A percentile compares a stretch with the other conserved stretches of the same genome.
Conservation (phyloP, 176 grass and related monocot species). For the Paspalum vaginatum region DNA sequence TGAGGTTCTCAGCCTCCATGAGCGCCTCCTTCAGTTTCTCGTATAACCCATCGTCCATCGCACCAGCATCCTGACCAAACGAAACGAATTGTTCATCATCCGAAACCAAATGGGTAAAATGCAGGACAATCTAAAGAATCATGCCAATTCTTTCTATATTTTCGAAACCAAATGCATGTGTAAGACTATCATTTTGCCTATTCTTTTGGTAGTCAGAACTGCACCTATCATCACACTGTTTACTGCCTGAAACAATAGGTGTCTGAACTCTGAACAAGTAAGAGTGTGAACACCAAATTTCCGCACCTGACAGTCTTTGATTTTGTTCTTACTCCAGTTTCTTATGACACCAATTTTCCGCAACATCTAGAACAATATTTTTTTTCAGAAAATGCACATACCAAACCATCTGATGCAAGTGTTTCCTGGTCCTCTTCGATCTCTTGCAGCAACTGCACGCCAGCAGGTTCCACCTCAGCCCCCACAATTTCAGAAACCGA, state of each 20-base stretch:
- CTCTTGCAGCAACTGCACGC: constrained; percentile 2
- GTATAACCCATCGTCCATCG: constrained; percentile 36
- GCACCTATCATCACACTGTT: not conserved
- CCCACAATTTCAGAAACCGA: not conserved
- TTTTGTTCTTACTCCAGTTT: too few species aligned
- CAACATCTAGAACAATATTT: too few species aligned
- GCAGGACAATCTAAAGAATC: not conserved
- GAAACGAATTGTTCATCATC: not conserved
- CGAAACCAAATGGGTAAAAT: not conserved
- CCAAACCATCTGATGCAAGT: constrained; percentile 33
- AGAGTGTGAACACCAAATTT: not conserved
- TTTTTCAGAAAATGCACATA: constrained; percentile 6
- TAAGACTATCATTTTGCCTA: not conserved
- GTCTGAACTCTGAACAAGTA: not conserved
- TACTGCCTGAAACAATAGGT: not conserved
- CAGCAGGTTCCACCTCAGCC: constrained; percentile 9
- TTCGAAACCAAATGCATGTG: not conserved
- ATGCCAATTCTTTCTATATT: not conserved
- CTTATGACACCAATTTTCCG: too few species aligned
- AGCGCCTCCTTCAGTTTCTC: constrained; percentile 51
- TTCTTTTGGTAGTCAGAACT: not conserved
- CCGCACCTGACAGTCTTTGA: not conserved
- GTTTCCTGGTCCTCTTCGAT: constrained; percentile 28
- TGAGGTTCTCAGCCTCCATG: constrained; percentile 55
- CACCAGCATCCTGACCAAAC: constrained; percentile 40